Conservation (phyloP, 805 yeast genomes). For the Wickerhamiella sorbophila region DNA sequence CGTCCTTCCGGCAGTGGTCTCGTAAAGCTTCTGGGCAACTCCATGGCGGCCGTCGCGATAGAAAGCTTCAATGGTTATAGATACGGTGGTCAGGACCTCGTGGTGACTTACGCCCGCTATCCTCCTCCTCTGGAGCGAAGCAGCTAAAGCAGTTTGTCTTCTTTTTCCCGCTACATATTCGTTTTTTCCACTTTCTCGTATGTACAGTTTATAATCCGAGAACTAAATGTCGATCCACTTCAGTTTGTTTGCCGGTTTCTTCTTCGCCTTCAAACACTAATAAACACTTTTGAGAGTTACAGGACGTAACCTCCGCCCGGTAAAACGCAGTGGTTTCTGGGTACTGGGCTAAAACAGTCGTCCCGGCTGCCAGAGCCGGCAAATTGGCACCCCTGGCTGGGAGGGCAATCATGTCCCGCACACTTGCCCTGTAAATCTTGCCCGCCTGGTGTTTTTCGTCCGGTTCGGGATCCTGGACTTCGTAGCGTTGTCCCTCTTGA, state of each 20-base stretch:
- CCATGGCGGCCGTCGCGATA: slow-evolving; percentile 61
- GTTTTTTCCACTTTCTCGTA: neutral
- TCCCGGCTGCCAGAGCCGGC: slow-evolving; percentile 51
- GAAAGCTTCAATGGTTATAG: slow-evolving; percentile 60
- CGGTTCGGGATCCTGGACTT: slow-evolving; percentile 96
- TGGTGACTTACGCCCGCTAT: slow-evolving; percentile 49
- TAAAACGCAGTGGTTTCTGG: slow-evolving; percentile 97
- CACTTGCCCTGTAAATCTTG: slow-evolving; percentile 64
- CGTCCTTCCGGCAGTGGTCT: slow-evolving; percentile 77
- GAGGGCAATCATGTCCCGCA: slow-evolving; percentile 65
- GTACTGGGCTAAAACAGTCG: slow-evolving; percentile 79
- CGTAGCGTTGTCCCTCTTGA: slow-evolving; percentile 65
- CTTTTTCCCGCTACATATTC: neutral
- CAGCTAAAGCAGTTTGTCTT: neutral
- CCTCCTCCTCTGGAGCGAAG: slow-evolving; percentile 3
- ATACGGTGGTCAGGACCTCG: slow-evolving; percentile 69
- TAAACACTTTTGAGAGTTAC: slow-evolving; percentile 51
- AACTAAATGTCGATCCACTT: slow-evolving; percentile 73
- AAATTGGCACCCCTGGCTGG: slow-evolving; percentile 30
- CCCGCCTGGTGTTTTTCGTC: slow-evolving; percentile 87
- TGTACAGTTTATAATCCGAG: slow-evolving; percentile 28
- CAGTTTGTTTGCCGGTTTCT: slow-evolving; percentile 89
- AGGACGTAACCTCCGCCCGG: slow-evolving; percentile 80
- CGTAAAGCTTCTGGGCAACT: slow-evolving; percentile 53
- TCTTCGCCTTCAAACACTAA: slow-evolving; percentile 86